These are phyloP conservation scores for Chenopodium berlandieri DNA, from an alignment of 148 eudicot genomes.

Conservation along the genomic window DNA sequence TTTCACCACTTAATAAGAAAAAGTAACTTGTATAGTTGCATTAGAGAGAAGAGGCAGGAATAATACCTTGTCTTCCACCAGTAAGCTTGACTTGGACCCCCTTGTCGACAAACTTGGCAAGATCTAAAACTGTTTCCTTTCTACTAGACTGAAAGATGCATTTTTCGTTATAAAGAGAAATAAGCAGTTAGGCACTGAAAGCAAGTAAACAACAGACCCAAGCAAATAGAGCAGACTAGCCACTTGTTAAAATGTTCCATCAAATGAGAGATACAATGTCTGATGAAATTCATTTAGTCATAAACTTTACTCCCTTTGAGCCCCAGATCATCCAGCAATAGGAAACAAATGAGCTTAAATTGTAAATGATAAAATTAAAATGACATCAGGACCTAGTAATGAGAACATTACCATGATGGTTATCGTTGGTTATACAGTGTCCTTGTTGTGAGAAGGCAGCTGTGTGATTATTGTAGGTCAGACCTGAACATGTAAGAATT, in stretches of 20 bases:
- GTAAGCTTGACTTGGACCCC: slow-evolving; percentile 98
- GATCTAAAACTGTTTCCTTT: slow-evolving; percentile 87
- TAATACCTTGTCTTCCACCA: slow-evolving; percentile 91
- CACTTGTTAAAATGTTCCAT: not conserved
- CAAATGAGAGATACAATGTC: not conserved
- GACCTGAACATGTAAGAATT: not conserved
- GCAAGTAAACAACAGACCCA: not conserved
- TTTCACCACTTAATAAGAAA: not conserved
- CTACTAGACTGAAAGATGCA: slow-evolving; percentile 57
- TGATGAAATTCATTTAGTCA: not conserved
- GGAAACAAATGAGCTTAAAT: not conserved
- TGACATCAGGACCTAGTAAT: not conserved
- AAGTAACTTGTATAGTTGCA: not conserved
- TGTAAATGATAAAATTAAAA: not conserved
- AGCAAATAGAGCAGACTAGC: not conserved
- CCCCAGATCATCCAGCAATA: not conserved
- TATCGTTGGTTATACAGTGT: not conserved
- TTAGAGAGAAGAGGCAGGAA: not conserved
- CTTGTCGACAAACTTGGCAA: slow-evolving; percentile 94
- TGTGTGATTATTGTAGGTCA: not conserved
- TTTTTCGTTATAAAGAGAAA: not conserved
- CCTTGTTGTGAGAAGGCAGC: not conserved
- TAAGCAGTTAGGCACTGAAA: not conserved
- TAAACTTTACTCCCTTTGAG: not conserved
- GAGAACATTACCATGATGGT: not conserved